Evolutionary conservation across 78 protist genomes (phyloP).

Genomic region (Emiliania huxleyi): DNA sequence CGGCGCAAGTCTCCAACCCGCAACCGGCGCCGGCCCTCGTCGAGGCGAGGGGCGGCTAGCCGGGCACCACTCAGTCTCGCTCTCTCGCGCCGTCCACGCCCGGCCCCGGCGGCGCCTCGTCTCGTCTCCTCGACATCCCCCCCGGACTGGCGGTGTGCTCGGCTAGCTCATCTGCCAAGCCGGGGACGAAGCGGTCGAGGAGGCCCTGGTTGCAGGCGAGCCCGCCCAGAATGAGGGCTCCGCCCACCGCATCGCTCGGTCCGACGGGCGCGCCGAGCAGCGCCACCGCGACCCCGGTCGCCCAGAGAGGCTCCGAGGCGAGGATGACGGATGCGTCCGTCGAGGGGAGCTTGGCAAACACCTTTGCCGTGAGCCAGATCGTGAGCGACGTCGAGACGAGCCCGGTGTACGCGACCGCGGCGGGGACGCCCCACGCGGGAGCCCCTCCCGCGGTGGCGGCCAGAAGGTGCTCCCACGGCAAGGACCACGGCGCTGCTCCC

Average conservation of each 20-base stretch:
- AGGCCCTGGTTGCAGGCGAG: too few relatives aligned
- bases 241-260: neutral
- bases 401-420: neutral
- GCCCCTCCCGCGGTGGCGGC: neutral
- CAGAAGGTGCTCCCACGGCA: neutral
- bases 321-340: neutral
- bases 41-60: too few relatives aligned
- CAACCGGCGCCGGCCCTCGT: too few relatives aligned
- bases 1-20: too few relatives aligned
- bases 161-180: too few relatives aligned
- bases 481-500: neutral
- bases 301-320: conserved; percentile 24
- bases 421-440: neutral
- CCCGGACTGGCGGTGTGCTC: too few relatives aligned
- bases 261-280: neutral
- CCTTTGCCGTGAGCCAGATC: neutral
- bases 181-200: too few relatives aligned
- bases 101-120: too few relatives aligned
- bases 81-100: too few relatives aligned
- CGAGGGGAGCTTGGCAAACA: neutral
- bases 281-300: neutral
- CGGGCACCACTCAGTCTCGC: too few relatives aligned
- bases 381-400: neutral
- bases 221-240: neutral
- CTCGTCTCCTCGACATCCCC: too few relatives aligned